These are phyloP conservation scores for Mycena metata DNA, from an alignment of 768 basidiomycete genomes.

Conservation along the genomic window DNA sequence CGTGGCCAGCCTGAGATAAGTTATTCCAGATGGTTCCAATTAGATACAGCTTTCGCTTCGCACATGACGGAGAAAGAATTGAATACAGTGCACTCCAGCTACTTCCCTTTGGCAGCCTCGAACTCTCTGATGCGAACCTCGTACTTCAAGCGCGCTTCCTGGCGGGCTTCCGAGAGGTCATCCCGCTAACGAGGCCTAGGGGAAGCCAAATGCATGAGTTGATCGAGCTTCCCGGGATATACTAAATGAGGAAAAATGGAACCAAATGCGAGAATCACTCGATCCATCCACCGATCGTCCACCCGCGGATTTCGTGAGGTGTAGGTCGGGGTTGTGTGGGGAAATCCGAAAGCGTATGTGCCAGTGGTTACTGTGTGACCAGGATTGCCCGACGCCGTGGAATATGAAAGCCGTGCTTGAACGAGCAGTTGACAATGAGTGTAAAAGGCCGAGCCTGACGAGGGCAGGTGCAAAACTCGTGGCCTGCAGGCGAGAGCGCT, in stretches of 20 bases:
- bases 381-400: slow-evolving; percentile 25
- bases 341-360: slow-evolving; percentile 54
- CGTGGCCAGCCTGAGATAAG: no score
- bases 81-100: neutral
- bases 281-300: slow-evolving; percentile 30
- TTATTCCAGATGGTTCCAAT: no score
- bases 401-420: slow-evolving; percentile 29
- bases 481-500: no score
- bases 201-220: neutral
- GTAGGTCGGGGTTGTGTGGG: slow-evolving; percentile 56
- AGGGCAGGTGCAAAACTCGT: no score
- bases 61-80: neutral
- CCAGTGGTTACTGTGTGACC: no score
- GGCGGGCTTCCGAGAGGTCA: slow-evolving; percentile 32
- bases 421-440: slow-evolving; percentile 21
- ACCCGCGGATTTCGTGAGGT: slow-evolving; percentile 51
- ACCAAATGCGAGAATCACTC: slow-evolving; percentile 37
- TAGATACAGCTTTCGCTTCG: no score
- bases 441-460: slow-evolving; percentile 13
- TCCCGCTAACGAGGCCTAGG: slow-evolving; percentile 22
- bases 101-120: slow-evolving; percentile 11
- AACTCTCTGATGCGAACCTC: slow-evolving; percentile 29
- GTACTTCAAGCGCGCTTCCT: slow-evolving; percentile 25
- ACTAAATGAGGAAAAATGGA: no score
- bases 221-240: no score